Percentiles rank a stretch among this genome's conserved stretches.
Conservation (phyloP, 805 yeast species). For the Yarrowia yakushimensis region DNA sequence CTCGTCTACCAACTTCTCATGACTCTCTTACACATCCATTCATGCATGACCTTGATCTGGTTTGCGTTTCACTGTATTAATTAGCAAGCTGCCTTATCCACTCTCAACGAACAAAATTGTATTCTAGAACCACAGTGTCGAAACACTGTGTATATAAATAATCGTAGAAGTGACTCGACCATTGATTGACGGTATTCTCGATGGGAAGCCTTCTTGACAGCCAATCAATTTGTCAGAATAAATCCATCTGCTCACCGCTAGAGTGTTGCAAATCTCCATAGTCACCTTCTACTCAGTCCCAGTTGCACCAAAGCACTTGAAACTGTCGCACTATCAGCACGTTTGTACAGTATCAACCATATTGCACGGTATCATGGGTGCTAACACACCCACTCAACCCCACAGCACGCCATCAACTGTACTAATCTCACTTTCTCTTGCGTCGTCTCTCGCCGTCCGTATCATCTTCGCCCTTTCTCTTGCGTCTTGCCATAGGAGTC, state of each 20-base stretch:
- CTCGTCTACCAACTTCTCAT: not conserved
- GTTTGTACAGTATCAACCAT: not conserved
- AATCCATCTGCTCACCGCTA: too few species aligned
- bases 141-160: not conserved
- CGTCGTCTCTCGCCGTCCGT: slow-evolving; percentile 12
- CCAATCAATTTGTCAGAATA: too few species aligned
- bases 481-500: slow-evolving; percentile 9
- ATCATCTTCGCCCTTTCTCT: slow-evolving; percentile 13
- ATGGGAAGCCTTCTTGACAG: too few species aligned
- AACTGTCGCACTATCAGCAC: not conserved
- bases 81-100: not conserved
- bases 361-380: not conserved
- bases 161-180: not conserved
- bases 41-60: not conserved
- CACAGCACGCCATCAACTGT: not conserved
- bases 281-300: not conserved
- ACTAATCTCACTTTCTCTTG: slow-evolving; percentile 8
- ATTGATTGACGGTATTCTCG: too few species aligned
- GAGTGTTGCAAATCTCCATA: too few species aligned
- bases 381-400: not conserved
- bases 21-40: not conserved
- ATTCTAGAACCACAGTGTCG: not conserved
- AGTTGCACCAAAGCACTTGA: too few species aligned
- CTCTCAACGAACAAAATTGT: not conserved
- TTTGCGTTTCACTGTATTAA: not conserved